Percentiles rank a stretch among this genome's conserved stretches.
Evolutionary conservation across 495 filamentous ascomycete species (phyloP).

Genomic region (Paragyromitra xinjiangensis): DNA sequence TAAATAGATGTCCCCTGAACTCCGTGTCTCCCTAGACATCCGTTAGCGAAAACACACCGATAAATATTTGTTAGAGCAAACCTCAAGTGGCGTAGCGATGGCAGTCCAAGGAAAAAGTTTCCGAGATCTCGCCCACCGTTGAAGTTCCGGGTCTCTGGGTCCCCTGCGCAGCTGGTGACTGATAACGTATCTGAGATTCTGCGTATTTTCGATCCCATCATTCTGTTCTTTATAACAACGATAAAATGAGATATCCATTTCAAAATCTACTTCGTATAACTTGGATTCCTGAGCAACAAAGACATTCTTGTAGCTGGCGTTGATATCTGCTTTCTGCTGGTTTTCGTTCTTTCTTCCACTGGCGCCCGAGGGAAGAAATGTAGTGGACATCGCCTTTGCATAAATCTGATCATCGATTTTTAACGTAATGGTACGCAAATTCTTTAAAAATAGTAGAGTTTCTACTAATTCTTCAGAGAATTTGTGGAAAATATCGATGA

Average conservation of each 20-base stretch:
- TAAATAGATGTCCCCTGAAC: slow-evolving; percentile 56
- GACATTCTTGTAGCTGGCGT: slow-evolving; percentile 16
- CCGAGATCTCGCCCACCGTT: slow-evolving; percentile 57
- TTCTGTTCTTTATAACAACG: neutral
- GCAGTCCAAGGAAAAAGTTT: slow-evolving; percentile 61
- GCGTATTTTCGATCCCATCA: neutral
- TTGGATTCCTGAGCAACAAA: slow-evolving; percentile 10
- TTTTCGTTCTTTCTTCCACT: neutral
- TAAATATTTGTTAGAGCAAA: neutral
- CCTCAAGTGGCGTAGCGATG: slow-evolving; percentile 58
- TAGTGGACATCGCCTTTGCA: slow-evolving; percentile 46
- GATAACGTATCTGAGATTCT: slow-evolving; percentile 29
- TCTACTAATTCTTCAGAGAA: slow-evolving; percentile 58
- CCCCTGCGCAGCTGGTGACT: slow-evolving; percentile 19
- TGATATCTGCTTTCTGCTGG: slow-evolving; percentile 12
- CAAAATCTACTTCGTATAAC: neutral
- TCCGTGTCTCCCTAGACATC: slow-evolving; percentile 1
- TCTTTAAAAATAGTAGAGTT: slow-evolving; percentile 59
- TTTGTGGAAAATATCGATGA: slow-evolving; percentile 54
- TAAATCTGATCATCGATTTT: slow-evolving; percentile 47
- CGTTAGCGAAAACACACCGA: neutral
- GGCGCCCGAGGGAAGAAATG: neutral
- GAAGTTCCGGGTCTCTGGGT: slow-evolving; percentile 25
- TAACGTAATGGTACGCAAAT: slow-evolving; percentile 57
- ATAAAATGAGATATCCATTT: slow-evolving; percentile 27